Conservation (phyloP, 345 rosid species). For the Aurinia saxatilis region DNA sequence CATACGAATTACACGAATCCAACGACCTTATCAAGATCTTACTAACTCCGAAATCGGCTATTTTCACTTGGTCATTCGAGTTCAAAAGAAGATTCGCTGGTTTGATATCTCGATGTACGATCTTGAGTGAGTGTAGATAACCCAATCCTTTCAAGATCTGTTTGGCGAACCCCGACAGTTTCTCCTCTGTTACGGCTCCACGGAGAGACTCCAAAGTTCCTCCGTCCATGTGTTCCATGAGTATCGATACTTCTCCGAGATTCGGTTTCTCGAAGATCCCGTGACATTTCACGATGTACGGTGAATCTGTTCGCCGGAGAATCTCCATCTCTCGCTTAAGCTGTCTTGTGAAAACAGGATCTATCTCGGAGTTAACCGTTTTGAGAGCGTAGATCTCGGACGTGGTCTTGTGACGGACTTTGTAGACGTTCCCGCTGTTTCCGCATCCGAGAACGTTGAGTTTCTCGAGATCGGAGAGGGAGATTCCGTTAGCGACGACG, state of each 20-base stretch:
- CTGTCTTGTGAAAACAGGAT: slow-evolving; percentile 51
- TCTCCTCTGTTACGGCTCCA: slow-evolving; percentile 47
- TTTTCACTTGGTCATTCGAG: slow-evolving; percentile 53
- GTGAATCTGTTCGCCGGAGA: slow-evolving; percentile 73
- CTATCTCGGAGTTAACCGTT: slow-evolving; percentile 52
- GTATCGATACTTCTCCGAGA: slow-evolving; percentile 53
- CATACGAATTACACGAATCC: slow-evolving; percentile 77
- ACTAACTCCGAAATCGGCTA: slow-evolving; percentile 84
- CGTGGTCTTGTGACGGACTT: slow-evolving; percentile 54
- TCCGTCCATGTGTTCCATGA: slow-evolving; percentile 79
- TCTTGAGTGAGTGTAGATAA: slow-evolving; percentile 60
- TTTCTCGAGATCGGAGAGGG: slow-evolving; percentile 52
- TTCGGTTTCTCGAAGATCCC: slow-evolving; percentile 48
- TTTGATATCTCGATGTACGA: slow-evolving; percentile 79
- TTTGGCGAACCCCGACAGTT: slow-evolving; percentile 43
- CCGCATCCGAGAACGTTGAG: slow-evolving; percentile 73
- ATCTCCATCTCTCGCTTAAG: slow-evolving; percentile 68
- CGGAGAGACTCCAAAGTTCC: slow-evolving; percentile 58
- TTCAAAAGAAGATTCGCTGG: slow-evolving; percentile 73
- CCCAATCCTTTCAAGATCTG: slow-evolving; percentile 59
- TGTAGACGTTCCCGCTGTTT: slow-evolving; percentile 79
- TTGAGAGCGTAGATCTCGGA: slow-evolving; percentile 61
- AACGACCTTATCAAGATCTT: slow-evolving; percentile 59
- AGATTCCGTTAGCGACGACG: slow-evolving; percentile 8
- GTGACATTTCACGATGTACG: slow-evolving; percentile 51